Evolutionary conservation across 163 green algal species (phyloP), one percentile per base, ranked within the genome.

Genomic region (Scenedesmus sp.): DNA sequence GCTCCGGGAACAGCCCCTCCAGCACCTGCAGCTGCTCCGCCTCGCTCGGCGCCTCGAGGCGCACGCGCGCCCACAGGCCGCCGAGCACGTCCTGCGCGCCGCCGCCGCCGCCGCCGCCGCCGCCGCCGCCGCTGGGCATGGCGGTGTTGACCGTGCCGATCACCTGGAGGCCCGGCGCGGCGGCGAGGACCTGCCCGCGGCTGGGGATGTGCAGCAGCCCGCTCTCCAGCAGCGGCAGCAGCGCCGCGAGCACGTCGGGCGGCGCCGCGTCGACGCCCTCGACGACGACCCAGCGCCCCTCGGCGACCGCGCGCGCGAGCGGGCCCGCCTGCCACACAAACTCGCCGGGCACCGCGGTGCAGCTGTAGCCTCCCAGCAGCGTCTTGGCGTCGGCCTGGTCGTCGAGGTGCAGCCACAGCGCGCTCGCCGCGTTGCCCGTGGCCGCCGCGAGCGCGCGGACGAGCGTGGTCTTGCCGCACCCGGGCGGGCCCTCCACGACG

Each of bases 311-410:
- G 87, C 96, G 87, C 2, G 93, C 93, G n/a, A 99, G 85, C 20
- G 92, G 95, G 0, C 96, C 96, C 10, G 95, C 89, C 84, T 96
- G 92, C 96, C 96, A 99, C 2, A 86, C 79, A 88, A 99, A 99
- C 87, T 99, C 94, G 0, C 96, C 96, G 15, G 96, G 95, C 18
- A 91, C 86, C 0, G 92, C 79, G 0, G 91, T 97, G 81, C 91
- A 97, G 6, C 97, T 90, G 82, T 99, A 99, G 2, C 89, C 89
- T 0, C 96, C 96, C 66, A 99, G 87, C 78, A 99, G 86, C 29
- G 77, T 92, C 88, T 98, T 98, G 79, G 89, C 87, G 78, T 99
- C 96, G 84, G 96, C 97, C 82, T 98, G 94, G 70, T 98, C 95
- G 78, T 98, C 95, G 56, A 99, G 70, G 84, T 99, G 93, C n/a